Conservation (phyloP, 495 filamentous ascomycete species). For the Penicillium argentinense region DNA sequence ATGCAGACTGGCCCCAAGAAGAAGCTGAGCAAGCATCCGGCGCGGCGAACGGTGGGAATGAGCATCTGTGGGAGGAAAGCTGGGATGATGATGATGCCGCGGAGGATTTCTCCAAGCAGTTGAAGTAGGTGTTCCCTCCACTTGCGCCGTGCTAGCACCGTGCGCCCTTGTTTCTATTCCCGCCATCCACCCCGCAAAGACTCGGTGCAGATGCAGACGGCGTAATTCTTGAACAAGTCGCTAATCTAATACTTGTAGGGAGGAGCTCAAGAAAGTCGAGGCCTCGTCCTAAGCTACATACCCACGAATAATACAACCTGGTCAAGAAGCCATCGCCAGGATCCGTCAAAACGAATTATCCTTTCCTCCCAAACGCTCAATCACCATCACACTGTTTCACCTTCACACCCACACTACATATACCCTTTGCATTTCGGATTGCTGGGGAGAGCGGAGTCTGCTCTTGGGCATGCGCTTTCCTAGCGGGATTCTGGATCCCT, state of each 20-base stretch:
- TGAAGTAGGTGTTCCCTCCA: slow-evolving; percentile 70
- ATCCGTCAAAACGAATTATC: no score
- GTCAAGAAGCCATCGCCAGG: not conserved
- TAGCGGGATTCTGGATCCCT: no score
- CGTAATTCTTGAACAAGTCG: no score
- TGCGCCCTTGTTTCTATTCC: not conserved
- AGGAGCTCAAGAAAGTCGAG: slow-evolving; percentile 95
- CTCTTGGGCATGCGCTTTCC: no score
- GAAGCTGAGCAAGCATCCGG: slow-evolving; percentile 74
- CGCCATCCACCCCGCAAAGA: no score
- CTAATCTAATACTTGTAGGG: slow-evolving; percentile 65
- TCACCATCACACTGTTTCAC: no score
- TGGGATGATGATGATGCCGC: slow-evolving; percentile 99
- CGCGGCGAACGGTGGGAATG: slow-evolving; percentile 51
- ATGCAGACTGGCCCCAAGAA: slow-evolving; percentile 88
- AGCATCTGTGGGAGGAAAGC: slow-evolving; percentile 98
- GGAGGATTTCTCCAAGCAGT: slow-evolving; percentile 93
- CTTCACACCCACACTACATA: no score
- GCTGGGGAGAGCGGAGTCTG: no score
- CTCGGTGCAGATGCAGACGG: no score
- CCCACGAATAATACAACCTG: not conserved
- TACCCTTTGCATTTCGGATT: no score
- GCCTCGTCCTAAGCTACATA: slow-evolving; percentile 36
- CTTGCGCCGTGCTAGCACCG: not conserved
- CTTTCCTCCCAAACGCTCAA: no score